Evolutionary conservation across 352 stramenopile genomes (phyloP).

Genomic region (Phytophthora cactorum): DNA sequence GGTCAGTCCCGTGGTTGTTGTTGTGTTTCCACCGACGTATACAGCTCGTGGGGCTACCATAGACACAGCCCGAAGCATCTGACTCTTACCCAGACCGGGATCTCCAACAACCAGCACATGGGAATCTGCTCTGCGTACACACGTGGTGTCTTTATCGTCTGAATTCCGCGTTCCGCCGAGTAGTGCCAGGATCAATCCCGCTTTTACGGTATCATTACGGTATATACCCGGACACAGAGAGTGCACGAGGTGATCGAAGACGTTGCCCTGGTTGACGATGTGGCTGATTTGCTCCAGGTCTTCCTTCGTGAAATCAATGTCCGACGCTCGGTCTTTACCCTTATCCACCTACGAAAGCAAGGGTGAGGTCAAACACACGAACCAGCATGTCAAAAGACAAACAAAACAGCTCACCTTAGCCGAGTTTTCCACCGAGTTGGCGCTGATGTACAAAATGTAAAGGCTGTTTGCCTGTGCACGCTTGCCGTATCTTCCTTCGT

Average conservation of each 20-base stretch:
- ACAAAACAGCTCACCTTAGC: conserved; percentile 42
- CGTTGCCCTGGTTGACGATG: conserved; percentile 87
- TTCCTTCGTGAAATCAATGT: conserved; percentile 88
- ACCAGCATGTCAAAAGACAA: conserved; percentile 1
- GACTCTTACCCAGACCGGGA: conserved; percentile 95
- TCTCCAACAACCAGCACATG: conserved; percentile 98
- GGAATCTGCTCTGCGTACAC: conserved; percentile 90
- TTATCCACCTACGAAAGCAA: conserved; percentile 35
- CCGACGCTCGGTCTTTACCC: conserved; percentile 58
- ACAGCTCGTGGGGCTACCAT: conserved; percentile 93
- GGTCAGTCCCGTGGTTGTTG: conserved; percentile 95
- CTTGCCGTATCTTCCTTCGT: conserved; percentile 89
- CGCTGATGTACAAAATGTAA: conserved; percentile 95
- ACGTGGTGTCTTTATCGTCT: conserved; percentile 61
- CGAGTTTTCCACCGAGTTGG: conserved; percentile 89
- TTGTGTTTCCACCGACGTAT: conserved; percentile 98
- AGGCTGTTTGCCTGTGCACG: conserved; percentile 91
- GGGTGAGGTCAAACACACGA: neutral
- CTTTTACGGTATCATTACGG: conserved; percentile 98
- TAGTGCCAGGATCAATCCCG: conserved; percentile 94
- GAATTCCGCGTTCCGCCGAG: conserved; percentile 92
- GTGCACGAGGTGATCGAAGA: conserved; percentile 95
- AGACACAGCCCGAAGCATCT: conserved; percentile 93
- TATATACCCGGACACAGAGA: conserved; percentile 97
- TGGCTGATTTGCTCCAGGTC: conserved; percentile 92